These are phyloP conservation scores for Zizania latifolia DNA, from an alignment of 176 grass and related monocot species.

Conservation along the genomic window DNA sequence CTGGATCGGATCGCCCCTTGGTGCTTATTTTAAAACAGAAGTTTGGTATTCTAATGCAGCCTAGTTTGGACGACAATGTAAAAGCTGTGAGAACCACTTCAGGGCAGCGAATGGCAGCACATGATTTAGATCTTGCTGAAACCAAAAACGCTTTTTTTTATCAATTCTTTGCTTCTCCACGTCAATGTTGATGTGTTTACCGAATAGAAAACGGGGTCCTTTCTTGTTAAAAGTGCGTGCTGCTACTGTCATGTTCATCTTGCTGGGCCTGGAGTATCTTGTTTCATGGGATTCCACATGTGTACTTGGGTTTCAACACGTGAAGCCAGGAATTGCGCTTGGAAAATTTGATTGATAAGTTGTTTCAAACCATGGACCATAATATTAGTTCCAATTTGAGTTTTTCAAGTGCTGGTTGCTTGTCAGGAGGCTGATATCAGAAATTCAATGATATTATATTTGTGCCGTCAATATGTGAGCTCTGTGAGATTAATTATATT, in stretches of 20 bases:
- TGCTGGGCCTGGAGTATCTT: neutral
- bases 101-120: constrained; percentile 15
- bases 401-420: neutral
- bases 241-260: constrained; percentile 16
- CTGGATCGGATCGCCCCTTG: neutral
- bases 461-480: neutral
- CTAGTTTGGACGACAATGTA: neutral
- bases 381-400: neutral
- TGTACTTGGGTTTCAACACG: neutral
- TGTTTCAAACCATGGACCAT: neutral
- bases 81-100: constrained; percentile 14
- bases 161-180: constrained; percentile 1
- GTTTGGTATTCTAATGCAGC: constrained; percentile 12
- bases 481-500: neutral
- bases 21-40: neutral
- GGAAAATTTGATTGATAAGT: neutral
- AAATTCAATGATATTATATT: neutral
- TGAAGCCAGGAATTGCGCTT: neutral
- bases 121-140: constrained; percentile 40
- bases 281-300: constrained; percentile 2
- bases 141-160: constrained; percentile 27
- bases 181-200: neutral
- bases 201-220: constrained; percentile 30
- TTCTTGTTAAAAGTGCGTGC: constrained; percentile 12
- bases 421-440: neutral